Percentiles rank a stretch among this genome's conserved stretches.
phyloP scores from a whole-genome alignment of 345 rosid species.

The Aquilaria malaccensis region DNA sequence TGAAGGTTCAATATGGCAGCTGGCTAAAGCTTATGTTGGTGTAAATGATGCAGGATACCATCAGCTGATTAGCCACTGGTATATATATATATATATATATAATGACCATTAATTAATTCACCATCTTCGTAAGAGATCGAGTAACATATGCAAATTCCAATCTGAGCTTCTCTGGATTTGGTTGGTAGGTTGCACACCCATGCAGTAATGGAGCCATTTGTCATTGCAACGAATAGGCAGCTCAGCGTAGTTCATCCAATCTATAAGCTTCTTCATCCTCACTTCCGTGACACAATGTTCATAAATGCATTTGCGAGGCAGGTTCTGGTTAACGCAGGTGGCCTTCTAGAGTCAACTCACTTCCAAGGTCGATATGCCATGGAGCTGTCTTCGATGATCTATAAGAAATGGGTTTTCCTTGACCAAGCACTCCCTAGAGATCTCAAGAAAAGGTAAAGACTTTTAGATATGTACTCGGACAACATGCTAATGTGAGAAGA shows the following conservation, averaged over 20 bases:
- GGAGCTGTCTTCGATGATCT: slow-evolving; percentile 54
- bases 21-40: slow-evolving; percentile 85
- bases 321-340: slow-evolving; percentile 54
- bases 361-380: slow-evolving; percentile 53
- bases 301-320: slow-evolving; percentile 60
- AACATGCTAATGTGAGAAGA: too few relatives aligned
- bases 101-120: too few relatives aligned
- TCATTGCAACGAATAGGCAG: slow-evolving; percentile 70
- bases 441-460: slow-evolving; percentile 58
- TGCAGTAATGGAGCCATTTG: slow-evolving; percentile 60
- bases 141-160: too few relatives aligned
- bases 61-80: slow-evolving; percentile 86
- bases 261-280: slow-evolving; percentile 67
- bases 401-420: slow-evolving; percentile 53
- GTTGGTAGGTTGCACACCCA: slow-evolving; percentile 44
- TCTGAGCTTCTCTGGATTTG: too few relatives aligned
- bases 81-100: too few relatives aligned
- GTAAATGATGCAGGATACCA: slow-evolving; percentile 86
- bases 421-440: slow-evolving; percentile 68
- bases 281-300: slow-evolving; percentile 78
- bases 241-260: slow-evolving; percentile 79
- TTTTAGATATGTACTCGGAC: too few relatives aligned
- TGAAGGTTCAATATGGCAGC: slow-evolving; percentile 62
- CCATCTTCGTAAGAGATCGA: too few relatives aligned
- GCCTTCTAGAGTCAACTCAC: slow-evolving; percentile 51